Evolutionary conservation across 768 basidiomycete species (phyloP).

Genomic region (Kwoniella dendrophila): DNA sequence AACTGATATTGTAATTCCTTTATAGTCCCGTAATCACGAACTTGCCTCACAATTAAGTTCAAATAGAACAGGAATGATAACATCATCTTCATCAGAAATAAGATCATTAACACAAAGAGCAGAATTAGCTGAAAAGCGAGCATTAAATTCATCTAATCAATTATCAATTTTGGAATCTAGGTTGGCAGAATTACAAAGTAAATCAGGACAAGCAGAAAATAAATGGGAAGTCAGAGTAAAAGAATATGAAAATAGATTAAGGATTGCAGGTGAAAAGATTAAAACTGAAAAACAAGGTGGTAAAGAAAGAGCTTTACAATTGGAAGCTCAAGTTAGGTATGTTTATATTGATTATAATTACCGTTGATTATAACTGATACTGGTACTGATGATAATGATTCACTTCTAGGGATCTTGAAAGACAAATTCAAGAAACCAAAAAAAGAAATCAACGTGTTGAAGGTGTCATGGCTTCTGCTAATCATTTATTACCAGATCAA

Average conservation of each 20-base stretch:
- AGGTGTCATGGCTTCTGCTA: conserved; percentile 47
- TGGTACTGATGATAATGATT: neutral
- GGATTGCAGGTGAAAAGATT: conserved; percentile 83
- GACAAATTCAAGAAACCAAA: conserved; percentile 76
- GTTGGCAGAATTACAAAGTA: conserved; percentile 71
- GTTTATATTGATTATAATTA: conserved; percentile 2
- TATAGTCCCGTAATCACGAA: conserved; percentile 72
- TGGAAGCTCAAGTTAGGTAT: conserved; percentile 53
- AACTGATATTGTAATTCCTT: neutral
- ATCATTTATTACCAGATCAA: conserved; percentile 27
- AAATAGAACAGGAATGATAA: conserved; percentile 63
- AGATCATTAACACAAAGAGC: conserved; percentile 72
- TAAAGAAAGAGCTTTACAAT: conserved; percentile 67
- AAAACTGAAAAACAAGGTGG: conserved; percentile 92
- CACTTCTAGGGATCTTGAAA: conserved; percentile 66
- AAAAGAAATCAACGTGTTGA: conserved; percentile 62
- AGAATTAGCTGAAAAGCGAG: conserved; percentile 80
- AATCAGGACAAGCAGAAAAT: conserved; percentile 69
- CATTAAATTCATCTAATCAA: conserved; percentile 82
- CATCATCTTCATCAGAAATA: conserved; percentile 65
- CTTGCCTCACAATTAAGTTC: conserved; percentile 69
- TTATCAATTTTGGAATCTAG: conserved; percentile 81
- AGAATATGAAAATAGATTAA: conserved; percentile 81
- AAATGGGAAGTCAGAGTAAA: conserved; percentile 96
- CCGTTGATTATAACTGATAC: neutral